Evolutionary conservation across 805 yeast species (phyloP), one percentile per base, ranked within the genome.

Genomic region (Saccharomycopsis lassenensis): DNA sequence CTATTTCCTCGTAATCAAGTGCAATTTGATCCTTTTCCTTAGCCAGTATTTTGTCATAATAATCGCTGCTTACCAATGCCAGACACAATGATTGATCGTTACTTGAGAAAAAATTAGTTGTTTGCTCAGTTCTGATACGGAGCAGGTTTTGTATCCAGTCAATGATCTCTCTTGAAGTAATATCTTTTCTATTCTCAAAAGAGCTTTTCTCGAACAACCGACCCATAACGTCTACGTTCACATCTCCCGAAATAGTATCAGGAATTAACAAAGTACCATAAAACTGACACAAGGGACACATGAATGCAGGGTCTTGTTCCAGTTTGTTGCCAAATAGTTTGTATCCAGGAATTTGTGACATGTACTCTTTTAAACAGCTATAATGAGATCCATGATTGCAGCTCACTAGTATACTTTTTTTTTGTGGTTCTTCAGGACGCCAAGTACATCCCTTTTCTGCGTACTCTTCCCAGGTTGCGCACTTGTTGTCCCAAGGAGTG

Each of bases 311-410:
- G n/a, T n/a, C n/a, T n/a, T n/a, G n/a, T n/a, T n/a, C n/a, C n/a
- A n/a, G n/a, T n/a, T n/a, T n/a, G n/a, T n/a, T n/a, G n/a, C n/a
- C n/a, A n/a, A n/a, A n/a, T n/a, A n/a, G n/a, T n/a, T n/a, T n/a
- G n/a, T n/a, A n/a, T n/a, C n/a, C n/a, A n/a, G n/a, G n/a, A n/a
- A n/a, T n/a, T n/a, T n/a, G n/a, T n/a, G n/a, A 10, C 19, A 18
- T n/a, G 19, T 25, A 19, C 8, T 21, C 15, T 22, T 22, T 21
- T n/a, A 37, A 26, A 29, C 45, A 41, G 11, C 20, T 23, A 23
- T 24, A 32, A 27, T 42, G 46, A 29, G 39, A 36, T 5, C 34
- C 39, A 28, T 42, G 46, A 28, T 42, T 39, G 20, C 46, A 42
- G 5, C 37, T 31, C 15, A 11, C 15, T 11, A 41, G 12, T 14